These are phyloP conservation scores for Teratosphaeria epicoccoides DNA, from an alignment of 2,329 filamentous ascomycete species.

Conservation along the genomic window DNA sequence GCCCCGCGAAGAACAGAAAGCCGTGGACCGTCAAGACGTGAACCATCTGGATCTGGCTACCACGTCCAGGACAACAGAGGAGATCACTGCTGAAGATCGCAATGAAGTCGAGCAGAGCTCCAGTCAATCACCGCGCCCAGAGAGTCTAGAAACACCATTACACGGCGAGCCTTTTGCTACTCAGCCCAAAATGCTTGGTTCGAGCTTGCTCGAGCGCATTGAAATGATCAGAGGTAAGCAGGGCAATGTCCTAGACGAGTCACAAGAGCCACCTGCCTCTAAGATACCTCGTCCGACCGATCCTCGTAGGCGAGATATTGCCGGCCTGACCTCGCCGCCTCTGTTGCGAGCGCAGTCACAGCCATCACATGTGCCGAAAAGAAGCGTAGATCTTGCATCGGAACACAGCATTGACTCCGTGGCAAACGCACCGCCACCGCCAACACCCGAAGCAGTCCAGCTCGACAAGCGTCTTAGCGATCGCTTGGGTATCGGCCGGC, in stretches of 20 bases:
- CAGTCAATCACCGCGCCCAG: slow-evolving; percentile 1
- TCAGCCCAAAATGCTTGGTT: slow-evolving; percentile 26
- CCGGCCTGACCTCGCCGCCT: slow-evolving; percentile 31
- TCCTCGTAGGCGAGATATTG: slow-evolving; percentile 21
- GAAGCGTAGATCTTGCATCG: slow-evolving; percentile 7
- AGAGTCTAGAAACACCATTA: neutral
- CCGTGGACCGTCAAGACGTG: slow-evolving; percentile 42
- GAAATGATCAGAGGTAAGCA: slow-evolving; percentile 27
- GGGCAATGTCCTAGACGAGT: slow-evolving; percentile 8
- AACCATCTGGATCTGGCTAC: slow-evolving; percentile 53
- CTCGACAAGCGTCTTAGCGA: slow-evolving; percentile 66
- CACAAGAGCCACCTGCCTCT: slow-evolving; percentile 19
- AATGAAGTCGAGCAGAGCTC: slow-evolving; percentile 2
- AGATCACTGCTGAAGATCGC: slow-evolving; percentile 2
- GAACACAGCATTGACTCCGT: slow-evolving; percentile 14
- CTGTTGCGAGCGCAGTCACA: slow-evolving; percentile 43
- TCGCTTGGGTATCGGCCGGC: slow-evolving; percentile 36
- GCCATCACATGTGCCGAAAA: slow-evolving; percentile 27
- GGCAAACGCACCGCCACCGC: slow-evolving; percentile 16
- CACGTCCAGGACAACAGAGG: slow-evolving; percentile 24
- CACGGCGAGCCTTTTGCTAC: slow-evolving; percentile 19
- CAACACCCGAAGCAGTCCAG: neutral
- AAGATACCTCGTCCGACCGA: slow-evolving; percentile 26
- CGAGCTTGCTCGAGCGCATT: slow-evolving; percentile 27
- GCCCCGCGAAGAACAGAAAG: slow-evolving; percentile 22